phyloP scores from a whole-genome alignment of 2,329 filamentous ascomycete species.

The Davidsoniella eucalypti region DNA sequence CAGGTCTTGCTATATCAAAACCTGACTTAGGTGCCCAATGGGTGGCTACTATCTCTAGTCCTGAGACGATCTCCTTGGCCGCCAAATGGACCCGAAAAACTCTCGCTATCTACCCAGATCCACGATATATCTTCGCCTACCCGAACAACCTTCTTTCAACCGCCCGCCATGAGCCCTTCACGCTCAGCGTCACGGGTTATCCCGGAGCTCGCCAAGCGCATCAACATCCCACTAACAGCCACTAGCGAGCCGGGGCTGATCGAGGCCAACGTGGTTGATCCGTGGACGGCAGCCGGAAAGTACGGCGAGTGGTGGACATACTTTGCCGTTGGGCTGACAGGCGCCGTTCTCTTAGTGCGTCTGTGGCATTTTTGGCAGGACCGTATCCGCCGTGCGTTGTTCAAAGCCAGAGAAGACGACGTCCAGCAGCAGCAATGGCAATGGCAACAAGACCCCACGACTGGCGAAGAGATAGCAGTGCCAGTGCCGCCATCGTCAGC shows the following conservation, averaged over 20 bases:
- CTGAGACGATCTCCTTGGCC: too few species aligned
- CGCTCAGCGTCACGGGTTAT: too few species aligned
- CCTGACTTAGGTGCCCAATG: too few species aligned
- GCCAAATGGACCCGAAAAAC: too few species aligned
- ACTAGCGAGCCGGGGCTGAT: constrained; percentile 44
- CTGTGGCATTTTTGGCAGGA: constrained; percentile 86
- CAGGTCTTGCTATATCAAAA: too few species aligned
- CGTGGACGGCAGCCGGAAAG: constrained; percentile 67
- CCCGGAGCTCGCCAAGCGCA: constrained; percentile 31
- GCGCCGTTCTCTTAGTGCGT: constrained; percentile 49
- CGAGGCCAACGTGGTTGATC: constrained; percentile 51
- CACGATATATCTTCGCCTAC: too few species aligned
- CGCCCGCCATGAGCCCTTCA: too few species aligned
- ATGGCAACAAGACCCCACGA: background rate
- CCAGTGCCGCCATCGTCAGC: background rate
- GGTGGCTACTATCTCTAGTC: too few species aligned
- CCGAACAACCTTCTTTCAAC: background rate
- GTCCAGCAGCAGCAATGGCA: background rate
- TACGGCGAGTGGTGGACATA: constrained; percentile 82
- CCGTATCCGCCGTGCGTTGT: constrained; percentile 76
- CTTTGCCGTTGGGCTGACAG: constrained; percentile 59
- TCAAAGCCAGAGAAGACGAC: constrained; percentile 59
- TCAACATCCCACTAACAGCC: constrained; percentile 42
- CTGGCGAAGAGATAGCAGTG: background rate
- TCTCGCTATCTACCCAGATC: too few species aligned